Evolutionary conservation across 1,284 basidiomycete genomes (phyloP), one percentile per base, ranked within the genome.

Genomic region (Heterobasidion occidentale): DNA sequence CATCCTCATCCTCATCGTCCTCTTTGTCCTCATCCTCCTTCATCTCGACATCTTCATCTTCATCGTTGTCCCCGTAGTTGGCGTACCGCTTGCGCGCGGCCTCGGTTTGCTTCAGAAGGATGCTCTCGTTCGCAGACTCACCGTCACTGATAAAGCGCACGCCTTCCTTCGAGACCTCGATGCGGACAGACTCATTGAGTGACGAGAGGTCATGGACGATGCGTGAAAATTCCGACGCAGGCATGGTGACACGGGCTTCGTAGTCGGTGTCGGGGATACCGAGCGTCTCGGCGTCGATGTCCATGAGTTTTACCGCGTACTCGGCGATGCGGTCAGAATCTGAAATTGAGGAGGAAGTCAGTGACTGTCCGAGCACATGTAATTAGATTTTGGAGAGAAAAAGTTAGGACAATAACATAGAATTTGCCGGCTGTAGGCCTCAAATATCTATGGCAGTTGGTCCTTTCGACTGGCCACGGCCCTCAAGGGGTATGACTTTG

Each of bases 291-390:
- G 90, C 79, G 72, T 99, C 96, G 66, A 99, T 99, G 68, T 99
- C 97, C 95, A 99, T 98, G 56, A 99, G 84, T 73, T 98, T 99
- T 88, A 99, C 93, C 67, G 98, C 95, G 74, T 98, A 99, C 70
- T 99, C 94, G 27, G 94, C 94, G 55, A 99, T 89, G 56, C 97
- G 87, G 72, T 98, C 96, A 9, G 90, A 85, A 72, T 89, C 93
- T 96, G 64, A 42, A 42, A 42, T 11, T 8, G n/a, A 42, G 7
- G 27, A 27, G 27, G 3, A 27, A 42, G 38, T 42, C 38, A 42
- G 38, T 42, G 38, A n/a, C n/a, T n/a, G n/a, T 42, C 38, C 38
- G 27, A 27, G 27, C 27, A 27, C 27, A 5, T 27, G 27, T 27
- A 27, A 5, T 0, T 27, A 27, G 5, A 27, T 27, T 27, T 27